These are phyloP conservation scores for Malus asiatica DNA, from an alignment of 306 rosid species.

Conservation along the genomic window DNA sequence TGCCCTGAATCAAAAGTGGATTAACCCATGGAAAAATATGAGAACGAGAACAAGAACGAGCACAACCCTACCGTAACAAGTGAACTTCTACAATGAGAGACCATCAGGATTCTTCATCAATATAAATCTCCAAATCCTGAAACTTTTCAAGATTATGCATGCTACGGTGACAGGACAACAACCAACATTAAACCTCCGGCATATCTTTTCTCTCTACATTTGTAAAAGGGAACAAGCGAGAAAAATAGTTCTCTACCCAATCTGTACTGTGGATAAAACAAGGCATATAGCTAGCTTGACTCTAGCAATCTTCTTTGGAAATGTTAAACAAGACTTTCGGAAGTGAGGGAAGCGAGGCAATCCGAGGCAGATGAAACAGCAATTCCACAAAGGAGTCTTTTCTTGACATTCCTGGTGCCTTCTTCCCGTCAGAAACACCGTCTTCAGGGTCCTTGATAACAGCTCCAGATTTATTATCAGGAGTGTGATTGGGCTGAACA, in stretches of 20 bases:
- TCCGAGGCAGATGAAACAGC: constrained; percentile 68
- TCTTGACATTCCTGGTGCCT: constrained; percentile 54
- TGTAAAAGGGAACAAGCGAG: background rate
- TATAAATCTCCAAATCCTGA: constrained; percentile 55
- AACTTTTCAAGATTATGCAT: constrained; percentile 9
- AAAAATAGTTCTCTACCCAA: background rate
- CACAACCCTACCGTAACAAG: background rate
- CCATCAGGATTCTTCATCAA: constrained; percentile 64
- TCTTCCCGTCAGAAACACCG: constrained; percentile 38
- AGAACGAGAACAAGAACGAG: background rate
- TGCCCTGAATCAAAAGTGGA: too few relatives aligned
- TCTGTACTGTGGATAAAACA: constrained; percentile 3
- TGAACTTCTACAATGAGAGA: constrained; percentile 5
- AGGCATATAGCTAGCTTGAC: constrained; percentile 23
- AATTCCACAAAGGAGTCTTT: constrained; percentile 74
- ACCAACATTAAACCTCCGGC: constrained; percentile 6
- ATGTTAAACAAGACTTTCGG: constrained; percentile 68
- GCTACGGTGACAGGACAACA: constrained; percentile 4
- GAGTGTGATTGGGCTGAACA: constrained; percentile 16
- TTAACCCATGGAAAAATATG: too few relatives aligned
- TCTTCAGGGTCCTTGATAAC: constrained; percentile 30
- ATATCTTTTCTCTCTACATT: background rate
- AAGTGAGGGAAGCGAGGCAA: constrained; percentile 43
- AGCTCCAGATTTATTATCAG: constrained; percentile 17
- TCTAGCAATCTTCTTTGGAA: constrained; percentile 49